phyloP scores from a whole-genome alignment of 805 yeast species.

The Metschnikowia rubicola region DNA sequence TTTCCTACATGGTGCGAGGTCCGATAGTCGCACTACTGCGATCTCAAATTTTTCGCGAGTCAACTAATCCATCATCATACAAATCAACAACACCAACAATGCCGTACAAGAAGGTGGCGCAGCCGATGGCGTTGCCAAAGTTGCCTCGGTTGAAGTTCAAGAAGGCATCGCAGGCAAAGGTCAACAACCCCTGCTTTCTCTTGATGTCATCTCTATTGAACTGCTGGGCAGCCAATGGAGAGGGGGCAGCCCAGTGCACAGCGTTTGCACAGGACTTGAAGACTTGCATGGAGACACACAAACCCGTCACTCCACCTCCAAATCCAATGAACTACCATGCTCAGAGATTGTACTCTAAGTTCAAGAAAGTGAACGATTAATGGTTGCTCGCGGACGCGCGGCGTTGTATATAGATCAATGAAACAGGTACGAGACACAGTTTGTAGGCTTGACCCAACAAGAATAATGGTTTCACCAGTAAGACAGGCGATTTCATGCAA shows the following conservation, averaged over 20 bases:
- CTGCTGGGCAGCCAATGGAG: conserved; percentile 97
- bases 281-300: conserved; percentile 58
- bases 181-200: conserved; percentile 71
- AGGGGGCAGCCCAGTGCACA: conserved; percentile 67
- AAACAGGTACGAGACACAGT: conserved; percentile 1
- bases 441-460: not conserved
- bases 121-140: conserved; percentile 54
- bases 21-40: conserved; percentile 7
- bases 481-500: not conserved
- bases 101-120: conserved; percentile 44
- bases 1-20: conserved; percentile 1
- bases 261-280: conserved; percentile 67
- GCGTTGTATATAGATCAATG: conserved; percentile 9
- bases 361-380: conserved; percentile 42
- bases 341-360: conserved; percentile 51
- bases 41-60: conserved; percentile 7
- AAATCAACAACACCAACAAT: conserved; percentile 17
- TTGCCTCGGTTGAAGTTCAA: conserved; percentile 70
- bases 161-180: conserved; percentile 54
- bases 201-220: conserved; percentile 80
- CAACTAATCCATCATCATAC: not conserved
- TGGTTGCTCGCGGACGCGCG: not conserved
- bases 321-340: conserved; percentile 56
- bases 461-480: too few species aligned
- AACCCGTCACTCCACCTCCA: conserved; percentile 37